These are phyloP conservation scores for Lipomyces yamanashiensis DNA, from an alignment of 805 yeast genomes.

Conservation along the genomic window DNA sequence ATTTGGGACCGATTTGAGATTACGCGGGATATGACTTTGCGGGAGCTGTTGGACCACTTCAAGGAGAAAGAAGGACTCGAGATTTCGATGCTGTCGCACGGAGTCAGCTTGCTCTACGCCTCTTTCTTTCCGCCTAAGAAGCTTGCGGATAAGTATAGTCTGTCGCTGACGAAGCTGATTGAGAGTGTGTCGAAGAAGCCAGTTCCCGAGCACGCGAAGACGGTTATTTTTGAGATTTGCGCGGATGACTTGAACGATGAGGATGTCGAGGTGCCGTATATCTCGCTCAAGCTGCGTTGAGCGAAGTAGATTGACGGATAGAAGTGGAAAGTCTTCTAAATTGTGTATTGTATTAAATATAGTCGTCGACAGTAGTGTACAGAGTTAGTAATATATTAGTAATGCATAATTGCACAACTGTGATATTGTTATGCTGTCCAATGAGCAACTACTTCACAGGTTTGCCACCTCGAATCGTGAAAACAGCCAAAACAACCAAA, in stretches of 20 bases:
- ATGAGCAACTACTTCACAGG: background rate
- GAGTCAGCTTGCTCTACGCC: conserved; percentile 87
- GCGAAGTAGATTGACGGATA: background rate
- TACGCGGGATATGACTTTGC: conserved; percentile 64
- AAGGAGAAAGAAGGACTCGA: conserved; percentile 81
- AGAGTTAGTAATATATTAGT: background rate
- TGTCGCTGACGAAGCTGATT: conserved; percentile 67
- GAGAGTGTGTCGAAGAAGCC: conserved; percentile 86
- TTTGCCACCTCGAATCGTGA: conserved; percentile 1
- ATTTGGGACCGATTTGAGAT: conserved; percentile 96
- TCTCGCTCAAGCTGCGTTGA: conserved; percentile 45
- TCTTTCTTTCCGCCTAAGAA: conserved; percentile 93
- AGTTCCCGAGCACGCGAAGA: conserved; percentile 70
- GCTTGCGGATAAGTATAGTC: conserved; percentile 69
- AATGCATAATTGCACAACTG: background rate
- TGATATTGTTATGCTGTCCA: background rate
- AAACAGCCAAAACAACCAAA: background rate
- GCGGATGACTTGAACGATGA: conserved; percentile 92
- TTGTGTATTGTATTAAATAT: background rate
- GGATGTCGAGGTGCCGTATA: conserved; percentile 88
- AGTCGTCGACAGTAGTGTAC: background rate
- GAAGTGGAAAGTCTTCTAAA: too few species aligned
- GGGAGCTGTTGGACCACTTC: conserved; percentile 74
- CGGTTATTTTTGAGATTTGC: conserved; percentile 85
- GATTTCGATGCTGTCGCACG: conserved; percentile 89